Conservation (phyloP, 768 basidiomycete genomes). For the Suillus brevipes region DNA sequence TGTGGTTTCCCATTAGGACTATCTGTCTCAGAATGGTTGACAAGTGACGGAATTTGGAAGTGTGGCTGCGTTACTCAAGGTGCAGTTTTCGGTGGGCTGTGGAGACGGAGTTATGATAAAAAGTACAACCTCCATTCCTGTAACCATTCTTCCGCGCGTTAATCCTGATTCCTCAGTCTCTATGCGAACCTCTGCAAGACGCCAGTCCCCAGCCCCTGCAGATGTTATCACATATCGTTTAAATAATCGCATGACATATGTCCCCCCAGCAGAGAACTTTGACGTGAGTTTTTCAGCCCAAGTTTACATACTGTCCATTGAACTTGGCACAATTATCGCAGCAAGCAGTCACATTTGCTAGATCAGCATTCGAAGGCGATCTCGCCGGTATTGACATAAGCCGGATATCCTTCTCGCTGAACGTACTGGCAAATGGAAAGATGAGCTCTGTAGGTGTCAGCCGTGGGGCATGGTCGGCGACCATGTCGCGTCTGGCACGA, state of each 20-base stretch:
- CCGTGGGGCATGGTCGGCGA: constrained; percentile 48
- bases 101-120: too few relatives aligned
- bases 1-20: too few relatives aligned
- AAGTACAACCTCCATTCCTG: not conserved
- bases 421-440: constrained; percentile 33
- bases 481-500: constrained; percentile 40
- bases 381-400: constrained; percentile 39
- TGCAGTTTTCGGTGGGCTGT: too few relatives aligned
- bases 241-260: constrained; percentile 47
- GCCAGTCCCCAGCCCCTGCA: constrained; percentile 27
- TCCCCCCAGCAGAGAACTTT: constrained; percentile 44
- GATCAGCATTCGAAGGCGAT: constrained; percentile 46
- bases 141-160: not conserved
- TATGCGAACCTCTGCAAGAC: not conserved
- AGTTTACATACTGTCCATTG: not conserved
- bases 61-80: too few relatives aligned
- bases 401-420: constrained; percentile 46
- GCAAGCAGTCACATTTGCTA: constrained; percentile 53
- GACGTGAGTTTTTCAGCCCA: constrained; percentile 34
- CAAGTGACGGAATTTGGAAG: too few relatives aligned
- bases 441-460: constrained; percentile 48
- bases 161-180: not conserved
- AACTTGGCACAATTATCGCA: constrained; percentile 16
- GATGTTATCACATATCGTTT: constrained; percentile 55
- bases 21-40: too few relatives aligned